phyloP scores from a whole-genome alignment of 2,329 filamentous ascomycete species.

The Bimuria novae-zelandiae region DNA sequence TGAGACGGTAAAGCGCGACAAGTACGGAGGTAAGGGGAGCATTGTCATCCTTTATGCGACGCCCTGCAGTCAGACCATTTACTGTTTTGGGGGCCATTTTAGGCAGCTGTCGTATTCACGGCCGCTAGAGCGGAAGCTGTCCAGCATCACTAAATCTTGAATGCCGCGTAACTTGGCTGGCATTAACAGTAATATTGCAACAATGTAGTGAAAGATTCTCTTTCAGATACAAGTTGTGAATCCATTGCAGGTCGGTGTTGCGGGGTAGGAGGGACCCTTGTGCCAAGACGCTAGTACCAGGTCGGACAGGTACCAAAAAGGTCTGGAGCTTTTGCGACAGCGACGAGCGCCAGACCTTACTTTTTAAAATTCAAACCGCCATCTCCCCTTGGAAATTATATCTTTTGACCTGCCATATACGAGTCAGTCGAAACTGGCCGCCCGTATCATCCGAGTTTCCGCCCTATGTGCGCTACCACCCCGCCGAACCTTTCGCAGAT shows the following conservation, averaged over 20 bases:
- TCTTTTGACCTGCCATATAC: background rate
- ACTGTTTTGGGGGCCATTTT: constrained; percentile 9
- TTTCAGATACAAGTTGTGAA: background rate
- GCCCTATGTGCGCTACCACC: constrained; percentile 28
- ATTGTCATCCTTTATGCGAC: constrained; percentile 1
- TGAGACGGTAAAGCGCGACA: background rate
- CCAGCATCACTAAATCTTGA: background rate
- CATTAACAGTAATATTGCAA: no score
- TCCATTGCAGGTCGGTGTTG: background rate
- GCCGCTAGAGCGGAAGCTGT: no score
- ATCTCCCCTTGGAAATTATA: background rate
- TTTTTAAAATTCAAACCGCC: no score
- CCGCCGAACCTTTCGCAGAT: constrained; percentile 22
- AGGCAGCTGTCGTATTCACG: constrained; percentile 12
- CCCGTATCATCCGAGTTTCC: constrained; percentile 12
- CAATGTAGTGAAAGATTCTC: background rate
- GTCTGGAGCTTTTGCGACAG: constrained; percentile 8
- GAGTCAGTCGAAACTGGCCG: constrained; percentile 26
- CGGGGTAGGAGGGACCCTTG: background rate
- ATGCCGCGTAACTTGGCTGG: background rate
- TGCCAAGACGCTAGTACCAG: constrained; percentile 38
- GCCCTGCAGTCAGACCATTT: constrained; percentile 1
- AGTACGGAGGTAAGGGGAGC: background rate
- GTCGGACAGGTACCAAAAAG: constrained; percentile 15
- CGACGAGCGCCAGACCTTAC: background rate